Evolutionary conservation across 73 alveolate genomes (phyloP), one percentile per base, ranked within the genome.

Genomic region (Paramecium bursaria): DNA sequence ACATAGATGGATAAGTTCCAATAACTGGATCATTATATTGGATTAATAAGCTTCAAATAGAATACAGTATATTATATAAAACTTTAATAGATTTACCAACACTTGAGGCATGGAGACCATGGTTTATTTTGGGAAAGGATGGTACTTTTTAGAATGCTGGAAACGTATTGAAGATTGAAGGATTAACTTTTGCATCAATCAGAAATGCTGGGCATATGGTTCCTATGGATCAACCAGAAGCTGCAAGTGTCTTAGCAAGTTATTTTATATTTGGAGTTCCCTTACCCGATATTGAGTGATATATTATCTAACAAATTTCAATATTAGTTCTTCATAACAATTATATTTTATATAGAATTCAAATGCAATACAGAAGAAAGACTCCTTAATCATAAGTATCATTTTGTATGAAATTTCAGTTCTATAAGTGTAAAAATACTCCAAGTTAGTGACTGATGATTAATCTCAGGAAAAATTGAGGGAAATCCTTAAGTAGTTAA

Each of bases 201-300:
- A 75, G 87, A 49, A 91, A 91, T 44, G 99, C 98, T 3, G 99
- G 99, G 17, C 99, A 95, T 85, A 95, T 95, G 98, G 98, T 93
- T 15, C 98, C 99, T 7, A 95, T 88, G 91, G 96, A 92, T 87
- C 79, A 92, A 54, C 97, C 98, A 27, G 73, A 44, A 79, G 60
- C 75, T 46, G 98, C 99, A 6, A 80, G 87, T 50, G 73, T 31
- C 23, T 82, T 95, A 91, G 48, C 90, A 22, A 74, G 80, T 75
- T 48, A 90, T 46, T 94, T 94, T 88, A 52, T 94, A 27, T 74
- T 46, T 21, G 55, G 11, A 0, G 44, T 42, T 15, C 82, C 82
- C 0, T 67, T 67, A 26, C 82, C 82, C 10, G 15, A 27, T 57
- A n/a, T n/a, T n/a, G n/a, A n/a, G n/a, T n/a, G n/a, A n/a, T n/a